These are phyloP conservation scores for Dothistroma septosporum DNA, from an alignment of 2,329 filamentous ascomycete genomes.

Conservation along the genomic window DNA sequence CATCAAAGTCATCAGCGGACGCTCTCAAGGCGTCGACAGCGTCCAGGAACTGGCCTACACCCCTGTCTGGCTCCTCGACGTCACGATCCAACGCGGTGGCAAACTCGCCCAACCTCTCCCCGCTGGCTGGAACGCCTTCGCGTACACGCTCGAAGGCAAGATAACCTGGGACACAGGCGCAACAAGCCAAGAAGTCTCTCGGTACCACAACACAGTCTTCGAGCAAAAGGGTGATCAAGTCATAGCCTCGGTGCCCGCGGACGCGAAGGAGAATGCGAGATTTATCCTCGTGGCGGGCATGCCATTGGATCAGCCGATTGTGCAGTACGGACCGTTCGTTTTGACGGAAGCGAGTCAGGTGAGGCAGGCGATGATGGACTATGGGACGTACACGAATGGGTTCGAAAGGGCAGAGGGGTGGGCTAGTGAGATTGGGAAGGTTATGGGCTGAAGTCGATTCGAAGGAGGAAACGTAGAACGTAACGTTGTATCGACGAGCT, in stretches of 20 bases:
- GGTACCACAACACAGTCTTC: slow-evolving; percentile 88
- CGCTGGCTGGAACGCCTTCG: slow-evolving; percentile 81
- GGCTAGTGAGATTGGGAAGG: slow-evolving; percentile 82
- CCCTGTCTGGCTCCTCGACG: slow-evolving; percentile 91
- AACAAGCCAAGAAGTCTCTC: slow-evolving; percentile 51
- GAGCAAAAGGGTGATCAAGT: slow-evolving; percentile 73
- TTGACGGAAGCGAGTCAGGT: slow-evolving; percentile 67
- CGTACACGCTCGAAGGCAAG: slow-evolving; percentile 75
- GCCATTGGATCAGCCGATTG: slow-evolving; percentile 72
- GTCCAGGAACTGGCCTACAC: slow-evolving; percentile 91
- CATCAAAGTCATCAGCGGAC: slow-evolving; percentile 87
- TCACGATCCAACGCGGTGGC: slow-evolving; percentile 75
- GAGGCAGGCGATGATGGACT: slow-evolving; percentile 72
- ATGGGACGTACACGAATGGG: slow-evolving; percentile 67
- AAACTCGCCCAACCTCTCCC: slow-evolving; percentile 72
- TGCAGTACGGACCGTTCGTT: slow-evolving; percentile 83
- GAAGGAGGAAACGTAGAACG: too few species aligned
- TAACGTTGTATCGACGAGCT: too few species aligned
- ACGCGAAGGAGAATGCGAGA: slow-evolving; percentile 55
- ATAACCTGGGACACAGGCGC: slow-evolving; percentile 58
- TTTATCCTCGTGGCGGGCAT: slow-evolving; percentile 73
- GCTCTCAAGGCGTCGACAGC: slow-evolving; percentile 77
- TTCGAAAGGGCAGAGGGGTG: slow-evolving; percentile 76
- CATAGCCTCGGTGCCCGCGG: slow-evolving; percentile 63
- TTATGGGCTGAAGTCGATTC: slow-evolving; percentile 46